These are phyloP conservation scores for Amoebophrya sp. DNA, from an alignment of 169 alveolate species.

Conservation along the genomic window DNA sequence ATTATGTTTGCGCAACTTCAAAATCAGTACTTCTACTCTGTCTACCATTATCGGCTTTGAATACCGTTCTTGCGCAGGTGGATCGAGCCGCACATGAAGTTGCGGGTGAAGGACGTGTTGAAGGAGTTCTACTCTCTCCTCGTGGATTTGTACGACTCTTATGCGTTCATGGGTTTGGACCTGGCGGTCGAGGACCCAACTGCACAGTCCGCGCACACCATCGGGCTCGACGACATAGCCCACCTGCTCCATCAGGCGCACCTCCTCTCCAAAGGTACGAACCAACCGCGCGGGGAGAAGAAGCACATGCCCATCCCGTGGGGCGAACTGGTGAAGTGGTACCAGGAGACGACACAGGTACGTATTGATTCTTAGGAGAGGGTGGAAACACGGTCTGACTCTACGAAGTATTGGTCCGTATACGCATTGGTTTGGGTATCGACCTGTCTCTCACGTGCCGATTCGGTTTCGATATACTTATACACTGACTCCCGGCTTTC, in stretches of 20 bases:
- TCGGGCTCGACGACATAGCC: not conserved
- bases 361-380: not conserved
- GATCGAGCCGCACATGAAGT: not conserved
- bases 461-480: too few species aligned
- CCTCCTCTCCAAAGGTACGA: not conserved
- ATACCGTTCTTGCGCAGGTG: too few species aligned
- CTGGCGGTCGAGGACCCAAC: not conserved
- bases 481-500: too few species aligned
- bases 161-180: not conserved
- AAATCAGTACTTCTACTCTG: too few species aligned
- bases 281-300: not conserved
- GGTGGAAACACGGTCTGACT: not conserved
- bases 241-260: not conserved
- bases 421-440: too few species aligned
- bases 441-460: too few species aligned
- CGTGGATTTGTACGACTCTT: slow-evolving; percentile 9
- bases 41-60: too few species aligned
- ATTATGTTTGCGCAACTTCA: too few species aligned
- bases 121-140: slow-evolving; percentile 28
- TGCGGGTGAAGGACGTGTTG: slow-evolving; percentile 32
- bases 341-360: not conserved
- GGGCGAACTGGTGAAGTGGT: not conserved
- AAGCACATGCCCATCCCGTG: not conserved
- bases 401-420: not conserved
- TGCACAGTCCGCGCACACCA: not conserved